Base-by-base conservation (phyloP, 768 basidiomycete species). In the Suillus subaureus region DNA sequence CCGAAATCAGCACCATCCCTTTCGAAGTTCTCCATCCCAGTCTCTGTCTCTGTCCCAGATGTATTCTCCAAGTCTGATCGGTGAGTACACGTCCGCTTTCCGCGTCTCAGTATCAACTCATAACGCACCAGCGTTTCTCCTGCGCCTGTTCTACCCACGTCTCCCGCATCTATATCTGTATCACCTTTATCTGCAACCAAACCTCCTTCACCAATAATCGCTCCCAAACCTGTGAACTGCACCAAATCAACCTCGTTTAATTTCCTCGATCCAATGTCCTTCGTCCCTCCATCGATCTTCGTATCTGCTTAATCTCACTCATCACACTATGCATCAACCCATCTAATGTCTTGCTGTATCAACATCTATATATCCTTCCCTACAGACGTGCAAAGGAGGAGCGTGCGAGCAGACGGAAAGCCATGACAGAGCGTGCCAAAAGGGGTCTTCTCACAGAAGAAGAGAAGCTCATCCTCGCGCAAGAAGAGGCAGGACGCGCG, bases 331-430 rank as follows among this genome's bases (percentile, higher is more conserved):
- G 26, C 28, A 52, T 28, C 51, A 52, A 52, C 7, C 7, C 26
- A 58, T 40, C 13, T 18, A 40, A 35, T 67, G 58, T 65, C 57
- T 71, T 67, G 71, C 65, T 66, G 70, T 72, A 58, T 62, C 72
- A 67, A 66, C 67, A 64, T 43, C 63, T 43, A 21, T 58, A 68
- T 67, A 68, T 31, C 21, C 37, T 58, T 47, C 1, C 28, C 28
- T 11, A 37, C 72, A 92, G 91, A 69, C 90, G 91, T 26, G 90
- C 91, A 49, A 88, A 81, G 78, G 88, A 87, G 15, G 93, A 94
- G 77, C 82, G 85, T 71, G 88, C 88, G 72, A 93, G 91, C 70
- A 82, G 82, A 39, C 57, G 8, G 9, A 58, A 58, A 39, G 57
- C 57, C 72, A 74, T 85, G 66, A 87, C 16, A 58, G 57, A 58